These are phyloP conservation scores for Yarrowia yakushimensis DNA, from an alignment of 805 yeast species.

Conservation along the genomic window DNA sequence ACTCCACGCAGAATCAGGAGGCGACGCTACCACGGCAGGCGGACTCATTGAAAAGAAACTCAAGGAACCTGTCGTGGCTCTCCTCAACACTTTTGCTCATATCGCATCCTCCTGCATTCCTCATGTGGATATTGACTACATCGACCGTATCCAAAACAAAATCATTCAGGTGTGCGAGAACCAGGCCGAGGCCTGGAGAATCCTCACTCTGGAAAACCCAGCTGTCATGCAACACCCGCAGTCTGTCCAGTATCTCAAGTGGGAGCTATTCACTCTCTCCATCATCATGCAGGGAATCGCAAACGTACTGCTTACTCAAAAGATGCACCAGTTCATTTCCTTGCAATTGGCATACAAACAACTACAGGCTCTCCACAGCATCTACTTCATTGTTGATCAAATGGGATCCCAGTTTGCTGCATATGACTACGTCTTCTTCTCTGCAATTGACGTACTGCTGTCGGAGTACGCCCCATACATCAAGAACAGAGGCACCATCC, in stretches of 20 bases:
- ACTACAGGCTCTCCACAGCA: conserved; percentile 29
- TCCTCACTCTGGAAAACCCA: neutral
- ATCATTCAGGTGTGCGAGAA: conserved; percentile 14
- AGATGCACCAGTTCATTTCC: neutral
- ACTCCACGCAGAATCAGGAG: neutral
- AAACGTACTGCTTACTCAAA: conserved; percentile 27
- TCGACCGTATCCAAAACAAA: conserved; percentile 16
- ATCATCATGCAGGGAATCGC: conserved; percentile 34
- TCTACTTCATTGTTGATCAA: conserved; percentile 33
- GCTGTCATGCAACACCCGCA: neutral
- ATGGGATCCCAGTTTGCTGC: conserved; percentile 39
- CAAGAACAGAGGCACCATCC: conserved; percentile 1
- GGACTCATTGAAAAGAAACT: conserved; percentile 1
- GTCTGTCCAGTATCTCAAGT: conserved; percentile 29
- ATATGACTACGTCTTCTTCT: conserved; percentile 56
- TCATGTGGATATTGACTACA: conserved; percentile 11
- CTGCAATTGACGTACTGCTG: conserved; percentile 44
- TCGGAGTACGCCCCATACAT: conserved; percentile 12
- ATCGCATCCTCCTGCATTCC: neutral
- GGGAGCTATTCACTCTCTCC: conserved; percentile 31
- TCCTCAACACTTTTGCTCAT: conserved; percentile 15
- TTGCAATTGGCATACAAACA: conserved; percentile 29
- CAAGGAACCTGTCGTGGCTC: conserved; percentile 9
- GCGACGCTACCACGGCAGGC: neutral
- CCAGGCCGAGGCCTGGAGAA: conserved; percentile 21